Percentiles rank a stretch among this genome's conserved stretches.
phyloP scores from a whole-genome alignment of 2,329 filamentous ascomycete species.

The Lasiodiplodia sp. region DNA sequence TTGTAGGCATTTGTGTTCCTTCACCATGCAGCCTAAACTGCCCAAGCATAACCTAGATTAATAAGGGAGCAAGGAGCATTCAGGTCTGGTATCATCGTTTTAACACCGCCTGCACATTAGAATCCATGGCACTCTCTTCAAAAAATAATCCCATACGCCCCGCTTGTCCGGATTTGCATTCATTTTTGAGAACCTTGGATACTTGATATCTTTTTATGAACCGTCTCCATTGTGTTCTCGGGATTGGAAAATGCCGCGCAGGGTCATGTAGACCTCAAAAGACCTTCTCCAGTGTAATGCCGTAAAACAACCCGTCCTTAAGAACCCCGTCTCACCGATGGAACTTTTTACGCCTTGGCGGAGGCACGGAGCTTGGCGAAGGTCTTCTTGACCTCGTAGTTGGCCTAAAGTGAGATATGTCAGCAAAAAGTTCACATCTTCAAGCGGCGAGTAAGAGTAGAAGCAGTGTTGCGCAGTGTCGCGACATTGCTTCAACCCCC shows the following conservation, averaged over 20 bases:
- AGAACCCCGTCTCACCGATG: conserved; percentile 32
- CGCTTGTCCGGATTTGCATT: conserved; percentile 30
- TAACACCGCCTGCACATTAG: conserved; percentile 13
- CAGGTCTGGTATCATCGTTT: background rate
- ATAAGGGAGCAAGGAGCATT: background rate
- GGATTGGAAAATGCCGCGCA: conserved; percentile 27
- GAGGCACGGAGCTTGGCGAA: conserved; percentile 77
- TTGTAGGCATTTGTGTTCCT: background rate
- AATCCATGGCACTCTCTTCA: conserved; percentile 16
- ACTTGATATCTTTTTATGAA: conserved; percentile 30
- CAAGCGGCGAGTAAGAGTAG: background rate
- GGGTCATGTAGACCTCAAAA: conserved; percentile 39
- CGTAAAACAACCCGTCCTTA: conserved; percentile 30
- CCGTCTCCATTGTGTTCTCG: conserved; percentile 30
- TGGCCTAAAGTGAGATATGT: conserved; percentile 58
- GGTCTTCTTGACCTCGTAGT: conserved; percentile 97
- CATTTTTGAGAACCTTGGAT: conserved; percentile 31
- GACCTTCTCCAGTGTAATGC: conserved; percentile 40
- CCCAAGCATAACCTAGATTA: background rate
- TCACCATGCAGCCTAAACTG: background rate
- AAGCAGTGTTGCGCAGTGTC: background rate
- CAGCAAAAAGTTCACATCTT: background rate
- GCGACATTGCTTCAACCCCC: background rate
- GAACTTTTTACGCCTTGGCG: conserved; percentile 45
- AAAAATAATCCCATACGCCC: conserved; percentile 27